Percentiles rank a stretch among this genome's conserved stretches.
Conservation (phyloP, 2,329 filamentous ascomycete genomes). For the Chrysoporthe deuterocubensis region DNA sequence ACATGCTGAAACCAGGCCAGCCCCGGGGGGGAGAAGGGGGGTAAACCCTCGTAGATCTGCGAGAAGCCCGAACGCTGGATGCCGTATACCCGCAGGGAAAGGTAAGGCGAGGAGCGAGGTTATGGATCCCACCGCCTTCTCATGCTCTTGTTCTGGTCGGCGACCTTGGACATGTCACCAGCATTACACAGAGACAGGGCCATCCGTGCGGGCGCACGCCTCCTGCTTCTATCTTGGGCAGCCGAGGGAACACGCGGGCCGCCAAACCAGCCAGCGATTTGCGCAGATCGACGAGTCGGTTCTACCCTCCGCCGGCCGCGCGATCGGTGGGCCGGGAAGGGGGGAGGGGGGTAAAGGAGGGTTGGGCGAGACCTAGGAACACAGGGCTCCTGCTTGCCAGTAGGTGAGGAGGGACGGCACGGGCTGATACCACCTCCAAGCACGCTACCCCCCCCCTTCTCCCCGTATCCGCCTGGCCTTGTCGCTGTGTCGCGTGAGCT, state of each 20-base stretch:
- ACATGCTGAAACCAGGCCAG: background rate
- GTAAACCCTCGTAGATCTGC: background rate
- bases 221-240: background rate
- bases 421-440: background rate
- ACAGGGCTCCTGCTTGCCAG: background rate
- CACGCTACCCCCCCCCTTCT: background rate
- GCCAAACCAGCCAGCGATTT: background rate
- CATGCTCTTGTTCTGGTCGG: background rate
- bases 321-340: no score
- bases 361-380: no score
- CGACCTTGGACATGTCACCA: conserved; percentile 1
- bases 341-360: no score
- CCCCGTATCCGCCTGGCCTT: background rate
- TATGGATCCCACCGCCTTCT: no score
- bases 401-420: no score
- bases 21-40: background rate
- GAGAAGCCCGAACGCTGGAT: background rate
- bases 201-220: background rate
- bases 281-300: background rate
- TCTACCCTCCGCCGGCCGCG: background rate
- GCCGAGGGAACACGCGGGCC: conserved; percentile 2
- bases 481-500: background rate
- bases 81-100: conserved; percentile 2
- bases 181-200: background rate
- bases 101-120: background rate